Conservation (phyloP, 495 filamentous ascomycete genomes). For the Aspergillus carlsbadensis region DNA sequence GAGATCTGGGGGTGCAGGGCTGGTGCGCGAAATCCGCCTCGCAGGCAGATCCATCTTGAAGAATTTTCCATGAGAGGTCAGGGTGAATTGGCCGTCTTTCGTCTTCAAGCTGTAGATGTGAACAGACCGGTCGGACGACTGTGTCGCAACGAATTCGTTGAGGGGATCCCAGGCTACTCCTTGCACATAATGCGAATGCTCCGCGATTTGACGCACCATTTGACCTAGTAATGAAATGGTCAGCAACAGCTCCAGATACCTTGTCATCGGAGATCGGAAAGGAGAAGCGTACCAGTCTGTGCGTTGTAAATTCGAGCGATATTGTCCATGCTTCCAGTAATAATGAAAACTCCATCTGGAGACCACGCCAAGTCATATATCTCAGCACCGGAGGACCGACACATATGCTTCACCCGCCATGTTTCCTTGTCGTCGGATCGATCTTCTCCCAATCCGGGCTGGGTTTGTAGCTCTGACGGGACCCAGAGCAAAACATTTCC, state of each 20-base stretch:
- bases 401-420: conserved; percentile 98
- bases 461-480: conserved; percentile 70
- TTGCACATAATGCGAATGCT: conserved; percentile 99
- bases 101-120: conserved; percentile 96
- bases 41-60: conserved; percentile 89
- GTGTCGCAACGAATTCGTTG: conserved; percentile 97
- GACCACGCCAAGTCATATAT: conserved; percentile 99
- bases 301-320: conserved; percentile 96
- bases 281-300: conserved; percentile 66
- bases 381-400: conserved; percentile 83
- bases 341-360: conserved; percentile 92
- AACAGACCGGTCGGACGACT: conserved; percentile 95
- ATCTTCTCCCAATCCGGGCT: conserved; percentile 74
- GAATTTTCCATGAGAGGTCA: conserved; percentile 73
- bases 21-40: conserved; percentile 85
- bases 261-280: not conserved
- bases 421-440: conserved; percentile 90
- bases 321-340: conserved; percentile 99
- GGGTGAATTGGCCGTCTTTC: conserved; percentile 92
- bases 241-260: not conserved
- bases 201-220: conserved; percentile 93
- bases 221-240: conserved; percentile 54
- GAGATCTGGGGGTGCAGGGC: conserved; percentile 86
- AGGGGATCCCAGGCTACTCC: conserved; percentile 98
- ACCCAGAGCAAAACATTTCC: conserved; percentile 96